Evolutionary conservation across 108 stramenopile species (phyloP), one percentile per base, ranked within the genome.

Genomic region (Phaeodactylum tricornutum): DNA sequence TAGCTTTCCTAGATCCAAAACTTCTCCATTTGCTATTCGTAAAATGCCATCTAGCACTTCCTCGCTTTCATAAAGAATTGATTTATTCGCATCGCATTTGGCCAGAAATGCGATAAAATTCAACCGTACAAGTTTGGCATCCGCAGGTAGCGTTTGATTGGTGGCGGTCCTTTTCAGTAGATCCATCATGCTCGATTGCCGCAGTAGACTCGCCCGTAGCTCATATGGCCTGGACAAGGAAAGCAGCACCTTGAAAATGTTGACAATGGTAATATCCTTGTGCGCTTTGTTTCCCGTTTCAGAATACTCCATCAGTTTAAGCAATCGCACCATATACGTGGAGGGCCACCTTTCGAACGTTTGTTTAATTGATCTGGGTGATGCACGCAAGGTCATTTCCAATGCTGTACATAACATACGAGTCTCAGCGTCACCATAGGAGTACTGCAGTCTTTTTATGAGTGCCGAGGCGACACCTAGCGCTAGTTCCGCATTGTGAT

Each of bases 371-470:
- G 50, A 65, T 31, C 66, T 53, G 20, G 56, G 46, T 11, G 74
- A 74, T 7, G 66, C 83, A 23, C 84, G 55, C 55, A 74, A 84
- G 2, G 84, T 79, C 84, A 90, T 79, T 67, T 90, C 88, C 1
- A 85, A 45, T 5, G 81, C 79, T 12, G 74, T 63, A 48, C 75
- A 67, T 17, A 90, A 67, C 67, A 76, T 64, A 2, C 71, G 57
- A 29, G 85, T 73, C 48, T 84, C 87, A 39, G 78, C 81, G 22
- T 83, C 83, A 45, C 72, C 44, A 24, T 74, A 56, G 41, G 74
- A 53, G 55, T 66, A 67, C 38, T 49, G 60, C 22, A 90, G 74
- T 7, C 72, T 53, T 4, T 79, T 67, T 21, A 67, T 61, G 3
- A 90, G 63, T 19, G 69, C 76, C 17, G 57, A 53, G 1, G 83